These are phyloP conservation scores for Oenanthe sinensis DNA, from an alignment of 129 eudicot species.

Conservation along the genomic window DNA sequence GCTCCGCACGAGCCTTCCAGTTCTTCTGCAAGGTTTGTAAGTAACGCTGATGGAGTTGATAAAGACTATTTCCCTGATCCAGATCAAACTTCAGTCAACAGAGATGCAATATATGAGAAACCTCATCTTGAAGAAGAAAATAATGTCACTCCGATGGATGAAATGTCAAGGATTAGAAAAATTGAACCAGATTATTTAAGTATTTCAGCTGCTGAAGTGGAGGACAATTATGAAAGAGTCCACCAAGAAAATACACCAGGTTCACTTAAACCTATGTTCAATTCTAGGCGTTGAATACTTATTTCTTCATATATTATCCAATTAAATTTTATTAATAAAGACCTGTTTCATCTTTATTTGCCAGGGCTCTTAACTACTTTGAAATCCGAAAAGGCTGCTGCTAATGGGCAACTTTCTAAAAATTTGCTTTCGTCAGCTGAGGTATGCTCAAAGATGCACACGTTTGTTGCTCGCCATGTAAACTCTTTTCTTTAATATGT, in stretches of 20 bases:
- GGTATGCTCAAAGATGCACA: slow-evolving; percentile 16
- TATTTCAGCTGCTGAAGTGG: slow-evolving; percentile 11
- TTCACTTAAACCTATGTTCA: neutral
- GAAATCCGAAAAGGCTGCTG: slow-evolving; percentile 8
- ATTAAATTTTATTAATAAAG: neutral
- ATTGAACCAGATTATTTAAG: slow-evolving; percentile 12
- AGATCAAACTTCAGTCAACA: slow-evolving; percentile 15
- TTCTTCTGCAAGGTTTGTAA: slow-evolving; percentile 23
- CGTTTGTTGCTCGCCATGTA: neutral
- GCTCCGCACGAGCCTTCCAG: slow-evolving; percentile 25
- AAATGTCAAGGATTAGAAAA: slow-evolving; percentile 23
- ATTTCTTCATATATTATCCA: neutral
- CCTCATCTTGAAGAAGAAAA: slow-evolving; percentile 24
- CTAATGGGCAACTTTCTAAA: slow-evolving; percentile 18
- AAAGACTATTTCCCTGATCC: slow-evolving; percentile 20
- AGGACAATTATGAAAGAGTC: slow-evolving; percentile 15
- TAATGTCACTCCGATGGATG: slow-evolving; percentile 16
- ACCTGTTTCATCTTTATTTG: neutral
- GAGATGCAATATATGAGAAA: slow-evolving; percentile 20
- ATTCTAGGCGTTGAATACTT: neutral
- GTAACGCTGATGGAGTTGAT: slow-evolving; percentile 31
- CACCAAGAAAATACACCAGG: slow-evolving; percentile 17
- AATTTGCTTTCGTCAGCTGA: slow-evolving; percentile 14
- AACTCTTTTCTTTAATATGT: neutral
- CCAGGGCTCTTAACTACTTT: slow-evolving; percentile 12